A percentile compares a stretch with the other conserved stretches of the same genome.
These are phyloP conservation scores for Candida xiaguanensis DNA, from an alignment of 805 yeast genomes.

Conservation along the genomic window DNA sequence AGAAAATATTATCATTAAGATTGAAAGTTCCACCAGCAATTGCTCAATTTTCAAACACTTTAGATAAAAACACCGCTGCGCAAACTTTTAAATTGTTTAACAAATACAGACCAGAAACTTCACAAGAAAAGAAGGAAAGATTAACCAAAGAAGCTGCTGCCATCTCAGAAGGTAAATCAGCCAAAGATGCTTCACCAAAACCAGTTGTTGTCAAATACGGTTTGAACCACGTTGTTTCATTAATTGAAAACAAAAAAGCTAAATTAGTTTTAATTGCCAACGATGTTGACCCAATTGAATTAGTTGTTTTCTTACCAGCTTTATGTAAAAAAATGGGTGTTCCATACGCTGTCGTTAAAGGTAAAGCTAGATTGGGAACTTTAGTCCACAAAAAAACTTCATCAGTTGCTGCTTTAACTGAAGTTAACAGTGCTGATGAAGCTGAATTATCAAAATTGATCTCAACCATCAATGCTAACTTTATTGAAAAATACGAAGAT, in stretches of 20 bases:
- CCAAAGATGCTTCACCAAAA: constrained; percentile 94
- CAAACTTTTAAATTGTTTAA: constrained; percentile 95
- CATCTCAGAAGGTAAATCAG: constrained; percentile 95
- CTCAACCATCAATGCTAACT: constrained; percentile 92
- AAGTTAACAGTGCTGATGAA: constrained; percentile 92
- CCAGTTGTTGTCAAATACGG: constrained; percentile 98
- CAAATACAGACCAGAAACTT: constrained; percentile 99
- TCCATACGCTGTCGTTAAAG: constrained; percentile 55
- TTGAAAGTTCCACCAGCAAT: constrained; percentile 98
- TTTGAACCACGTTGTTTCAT: constrained; percentile 97
- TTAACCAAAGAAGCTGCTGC: constrained; percentile 98
- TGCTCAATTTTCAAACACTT: constrained; percentile 91
- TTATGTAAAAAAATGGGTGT: constrained; percentile 99
- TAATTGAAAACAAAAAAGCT: constrained; percentile 98
- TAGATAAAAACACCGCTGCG: constrained; percentile 98
- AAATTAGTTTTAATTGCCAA: constrained; percentile 95
- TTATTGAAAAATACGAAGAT: constrained; percentile 91
- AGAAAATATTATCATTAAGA: constrained; percentile 92
- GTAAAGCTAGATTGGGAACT: constrained; percentile 50
- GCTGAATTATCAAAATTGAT: constrained; percentile 90
- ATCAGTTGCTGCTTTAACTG: constrained; percentile 95
- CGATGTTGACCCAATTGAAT: constrained; percentile 99
- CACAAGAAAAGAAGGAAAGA: constrained; percentile 98
- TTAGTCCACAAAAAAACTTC: constrained; percentile 96
- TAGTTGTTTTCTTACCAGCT: constrained; percentile 96